Conservation (phyloP, 2,329 filamentous ascomycete genomes). For the Fulvia fulva region DNA sequence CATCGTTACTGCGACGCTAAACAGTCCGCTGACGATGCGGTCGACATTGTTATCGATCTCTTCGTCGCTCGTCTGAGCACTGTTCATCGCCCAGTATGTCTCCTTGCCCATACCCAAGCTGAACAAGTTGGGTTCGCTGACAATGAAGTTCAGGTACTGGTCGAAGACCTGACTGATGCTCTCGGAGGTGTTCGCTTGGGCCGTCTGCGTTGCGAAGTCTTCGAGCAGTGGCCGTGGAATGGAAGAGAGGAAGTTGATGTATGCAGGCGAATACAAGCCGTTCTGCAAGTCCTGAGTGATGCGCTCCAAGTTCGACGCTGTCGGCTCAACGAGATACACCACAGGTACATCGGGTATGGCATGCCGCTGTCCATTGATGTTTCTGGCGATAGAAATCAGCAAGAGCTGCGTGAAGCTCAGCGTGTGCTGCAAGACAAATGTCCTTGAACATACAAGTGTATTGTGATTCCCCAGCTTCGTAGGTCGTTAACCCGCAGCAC, state of each 20-base stretch:
- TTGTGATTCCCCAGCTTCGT: constrained; percentile 88
- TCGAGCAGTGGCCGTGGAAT: constrained; percentile 86
- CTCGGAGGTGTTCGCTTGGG: constrained; percentile 77
- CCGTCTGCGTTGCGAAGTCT: constrained; percentile 88
- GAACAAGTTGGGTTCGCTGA: constrained; percentile 92
- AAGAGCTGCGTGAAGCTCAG: constrained; percentile 30
- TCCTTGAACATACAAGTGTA: constrained; percentile 68
- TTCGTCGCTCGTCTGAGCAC: constrained; percentile 82
- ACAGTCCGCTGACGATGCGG: constrained; percentile 90
- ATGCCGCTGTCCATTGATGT: constrained; percentile 75
- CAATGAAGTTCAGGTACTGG: constrained; percentile 96
- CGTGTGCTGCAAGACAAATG: constrained; percentile 15
- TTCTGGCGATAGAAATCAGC: constrained; percentile 47
- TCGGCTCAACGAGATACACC: constrained; percentile 94
- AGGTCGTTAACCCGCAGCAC: constrained; percentile 92
- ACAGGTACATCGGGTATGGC: constrained; percentile 95
- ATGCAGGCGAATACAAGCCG: constrained; percentile 85
- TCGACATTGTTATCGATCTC: constrained; percentile 85
- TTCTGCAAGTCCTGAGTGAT: constrained; percentile 84
- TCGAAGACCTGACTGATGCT: constrained; percentile 90
- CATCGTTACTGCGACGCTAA: constrained; percentile 98
- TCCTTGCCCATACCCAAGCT: constrained; percentile 90
- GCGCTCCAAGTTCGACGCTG: constrained; percentile 68
- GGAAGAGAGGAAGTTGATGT: constrained; percentile 95
- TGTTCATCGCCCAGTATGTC: constrained; percentile 95